Evolutionary conservation across 306 rosid species (phyloP).

Genomic region (Glycine latifolia): DNA sequence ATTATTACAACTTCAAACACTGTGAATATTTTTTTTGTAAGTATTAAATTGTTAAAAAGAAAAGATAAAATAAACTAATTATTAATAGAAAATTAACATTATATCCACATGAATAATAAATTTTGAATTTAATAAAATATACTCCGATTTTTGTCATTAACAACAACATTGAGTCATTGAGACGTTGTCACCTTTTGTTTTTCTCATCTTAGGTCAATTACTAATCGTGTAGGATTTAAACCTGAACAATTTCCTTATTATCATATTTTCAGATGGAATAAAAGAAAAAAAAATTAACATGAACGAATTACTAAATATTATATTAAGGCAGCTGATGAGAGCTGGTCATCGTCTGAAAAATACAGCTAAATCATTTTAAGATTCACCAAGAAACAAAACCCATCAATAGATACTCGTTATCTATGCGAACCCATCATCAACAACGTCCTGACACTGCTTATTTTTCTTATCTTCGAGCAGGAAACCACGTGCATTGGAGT

Average conservation of each 20-base stretch:
- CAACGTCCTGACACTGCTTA: neutral
- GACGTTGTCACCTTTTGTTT: too few relatives aligned
- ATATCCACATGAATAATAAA: too few relatives aligned
- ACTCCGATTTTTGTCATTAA: too few relatives aligned
- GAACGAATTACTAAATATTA: neutral
- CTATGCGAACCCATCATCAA: neutral
- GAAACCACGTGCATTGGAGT: constrained; percentile 3
- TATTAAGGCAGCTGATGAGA: constrained; percentile 1
- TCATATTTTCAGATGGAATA: neutral
- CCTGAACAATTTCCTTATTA: neutral
- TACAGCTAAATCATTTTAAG: constrained; percentile 36
- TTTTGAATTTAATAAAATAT: too few relatives aligned
- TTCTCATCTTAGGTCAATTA: too few relatives aligned
- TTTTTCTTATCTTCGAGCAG: neutral
- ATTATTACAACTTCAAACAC: too few relatives aligned
- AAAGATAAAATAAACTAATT: too few relatives aligned
- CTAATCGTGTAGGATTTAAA: neutral
- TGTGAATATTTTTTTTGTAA: too few relatives aligned
- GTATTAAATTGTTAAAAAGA: too few relatives aligned
- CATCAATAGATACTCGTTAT: neutral
- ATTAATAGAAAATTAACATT: too few relatives aligned
- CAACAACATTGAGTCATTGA: too few relatives aligned
- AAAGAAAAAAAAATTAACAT: neutral
- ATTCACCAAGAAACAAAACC: constrained; percentile 32
- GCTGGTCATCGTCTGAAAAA: neutral